Evolutionary conservation across 2,329 filamentous ascomycete genomes (phyloP).

Genomic region (Xylariaceae sp.): DNA sequence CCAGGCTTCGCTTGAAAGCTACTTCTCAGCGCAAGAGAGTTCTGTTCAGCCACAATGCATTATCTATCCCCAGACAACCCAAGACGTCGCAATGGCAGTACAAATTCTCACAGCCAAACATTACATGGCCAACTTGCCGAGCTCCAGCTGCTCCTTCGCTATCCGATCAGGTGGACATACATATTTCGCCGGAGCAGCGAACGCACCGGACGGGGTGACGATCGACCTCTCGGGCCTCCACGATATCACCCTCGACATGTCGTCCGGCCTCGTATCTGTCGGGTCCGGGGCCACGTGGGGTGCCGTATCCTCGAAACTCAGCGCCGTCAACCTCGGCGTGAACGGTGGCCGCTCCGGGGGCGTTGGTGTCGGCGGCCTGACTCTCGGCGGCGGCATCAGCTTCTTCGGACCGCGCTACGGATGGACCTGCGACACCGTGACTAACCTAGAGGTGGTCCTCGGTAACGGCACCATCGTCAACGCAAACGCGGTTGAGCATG

Average conservation of each 20-base stretch:
- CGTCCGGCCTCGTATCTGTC: constrained; percentile 39
- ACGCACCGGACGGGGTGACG: constrained; percentile 5
- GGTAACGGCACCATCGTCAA: constrained; percentile 49
- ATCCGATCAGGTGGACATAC: constrained; percentile 15
- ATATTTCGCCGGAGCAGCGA: constrained; percentile 3
- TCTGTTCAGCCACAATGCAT: constrained; percentile 7
- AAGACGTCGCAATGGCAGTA: constrained; percentile 8
- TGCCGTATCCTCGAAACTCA: constrained; percentile 48
- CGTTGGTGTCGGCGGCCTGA: constrained; percentile 52
- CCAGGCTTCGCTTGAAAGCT: background rate
- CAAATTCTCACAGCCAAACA: background rate
- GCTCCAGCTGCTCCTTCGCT: constrained; percentile 5
- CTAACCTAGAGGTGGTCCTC: constrained; percentile 54
- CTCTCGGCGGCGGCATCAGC: constrained; percentile 55
- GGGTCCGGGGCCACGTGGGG: constrained; percentile 53
- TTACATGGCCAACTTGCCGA: background rate
- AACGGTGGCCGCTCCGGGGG: constrained; percentile 51
- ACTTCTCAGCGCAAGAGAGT: constrained; percentile 3
- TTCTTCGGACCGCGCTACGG: constrained; percentile 53
- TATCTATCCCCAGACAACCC: constrained; percentile 5
- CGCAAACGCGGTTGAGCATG: constrained; percentile 18
- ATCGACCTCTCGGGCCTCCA: constrained; percentile 13
- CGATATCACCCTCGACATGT: background rate
- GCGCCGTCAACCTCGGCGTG: constrained; percentile 42
- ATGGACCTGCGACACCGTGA: constrained; percentile 54